phyloP scores from a whole-genome alignment of 1,284 basidiomycete genomes.

The Trichosporon sp. region DNA sequence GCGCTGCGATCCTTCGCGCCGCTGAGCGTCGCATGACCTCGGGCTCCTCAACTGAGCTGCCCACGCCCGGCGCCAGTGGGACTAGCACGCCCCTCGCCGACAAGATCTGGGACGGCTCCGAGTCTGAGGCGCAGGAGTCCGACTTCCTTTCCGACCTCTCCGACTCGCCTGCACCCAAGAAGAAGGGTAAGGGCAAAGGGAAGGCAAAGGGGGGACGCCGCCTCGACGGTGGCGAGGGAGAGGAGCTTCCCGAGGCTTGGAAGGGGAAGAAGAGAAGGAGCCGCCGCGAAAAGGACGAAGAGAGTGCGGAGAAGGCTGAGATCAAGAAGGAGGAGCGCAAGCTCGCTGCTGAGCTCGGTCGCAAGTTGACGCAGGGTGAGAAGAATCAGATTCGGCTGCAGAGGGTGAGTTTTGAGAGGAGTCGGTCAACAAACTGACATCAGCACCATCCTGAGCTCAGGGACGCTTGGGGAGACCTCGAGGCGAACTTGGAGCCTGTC shows the following conservation, averaged over 20 bases:
- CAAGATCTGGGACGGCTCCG: conserved; percentile 12
- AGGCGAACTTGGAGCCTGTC: conserved; percentile 60
- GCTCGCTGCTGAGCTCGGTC: conserved; percentile 58
- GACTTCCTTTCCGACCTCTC: conserved; percentile 10
- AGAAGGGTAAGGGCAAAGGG: conserved; percentile 11
- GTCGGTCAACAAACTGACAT: background rate
- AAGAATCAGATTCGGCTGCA: conserved; percentile 64
- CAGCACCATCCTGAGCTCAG: conserved; percentile 63
- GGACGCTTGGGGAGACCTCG: conserved; percentile 83
- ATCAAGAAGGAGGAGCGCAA: conserved; percentile 54
- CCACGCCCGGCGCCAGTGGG: conserved; percentile 4
- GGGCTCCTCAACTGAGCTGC: background rate
- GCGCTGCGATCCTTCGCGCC: conserved; percentile 12
- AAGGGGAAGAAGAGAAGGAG: conserved; percentile 15
- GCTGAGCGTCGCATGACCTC: conserved; percentile 13
- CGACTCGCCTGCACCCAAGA: background rate
- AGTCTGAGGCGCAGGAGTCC: background rate
- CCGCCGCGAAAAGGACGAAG: conserved; percentile 9
- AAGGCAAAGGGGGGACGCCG: conserved; percentile 13
- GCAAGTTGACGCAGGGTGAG: conserved; percentile 74
- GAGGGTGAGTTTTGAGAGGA: conserved; percentile 40
- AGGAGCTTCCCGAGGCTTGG: conserved; percentile 15
- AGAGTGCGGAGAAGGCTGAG: conserved; percentile 18
- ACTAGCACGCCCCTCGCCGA: conserved; percentile 15
- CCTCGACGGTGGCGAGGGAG: conserved; percentile 22